phyloP scores from a whole-genome alignment of 2,329 filamentous ascomycete species.

The Laburnicola sp. region DNA sequence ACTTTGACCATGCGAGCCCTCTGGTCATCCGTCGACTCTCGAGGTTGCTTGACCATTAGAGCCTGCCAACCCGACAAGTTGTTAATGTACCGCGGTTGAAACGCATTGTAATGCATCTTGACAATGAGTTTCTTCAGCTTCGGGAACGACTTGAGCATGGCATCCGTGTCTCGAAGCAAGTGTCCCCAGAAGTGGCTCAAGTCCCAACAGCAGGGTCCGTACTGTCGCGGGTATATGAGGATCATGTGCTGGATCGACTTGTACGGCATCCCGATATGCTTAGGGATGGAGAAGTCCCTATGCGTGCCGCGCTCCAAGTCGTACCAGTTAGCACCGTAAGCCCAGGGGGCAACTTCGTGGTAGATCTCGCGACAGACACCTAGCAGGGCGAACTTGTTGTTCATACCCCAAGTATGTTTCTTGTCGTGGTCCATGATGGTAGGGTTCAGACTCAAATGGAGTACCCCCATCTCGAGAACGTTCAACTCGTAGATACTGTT shows the following conservation, averaged over 20 bases:
- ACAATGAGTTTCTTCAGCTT: no score
- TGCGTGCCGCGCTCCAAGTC: neutral
- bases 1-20: no score
- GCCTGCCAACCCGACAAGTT: no score
- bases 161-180: neutral
- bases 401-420: neutral
- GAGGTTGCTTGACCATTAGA: no score
- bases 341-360: neutral
- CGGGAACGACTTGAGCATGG: no score
- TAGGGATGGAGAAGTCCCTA: constrained; percentile 4
- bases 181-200: neutral
- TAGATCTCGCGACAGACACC: neutral
- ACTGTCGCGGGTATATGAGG: neutral
- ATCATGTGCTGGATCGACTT: neutral
- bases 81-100: no score
- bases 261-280: constrained; percentile 3
- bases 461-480: neutral
- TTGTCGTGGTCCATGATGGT: neutral
- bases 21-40: no score
- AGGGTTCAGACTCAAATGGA: constrained; percentile 1
- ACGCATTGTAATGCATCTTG: no score
- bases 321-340: constrained; percentile 1
- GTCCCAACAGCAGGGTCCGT: neutral
- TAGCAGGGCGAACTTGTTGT: constrained; percentile 1
- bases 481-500: neutral